Evolutionary conservation across 768 basidiomycete species (phyloP).

Genomic region (Mycena polygramma): DNA sequence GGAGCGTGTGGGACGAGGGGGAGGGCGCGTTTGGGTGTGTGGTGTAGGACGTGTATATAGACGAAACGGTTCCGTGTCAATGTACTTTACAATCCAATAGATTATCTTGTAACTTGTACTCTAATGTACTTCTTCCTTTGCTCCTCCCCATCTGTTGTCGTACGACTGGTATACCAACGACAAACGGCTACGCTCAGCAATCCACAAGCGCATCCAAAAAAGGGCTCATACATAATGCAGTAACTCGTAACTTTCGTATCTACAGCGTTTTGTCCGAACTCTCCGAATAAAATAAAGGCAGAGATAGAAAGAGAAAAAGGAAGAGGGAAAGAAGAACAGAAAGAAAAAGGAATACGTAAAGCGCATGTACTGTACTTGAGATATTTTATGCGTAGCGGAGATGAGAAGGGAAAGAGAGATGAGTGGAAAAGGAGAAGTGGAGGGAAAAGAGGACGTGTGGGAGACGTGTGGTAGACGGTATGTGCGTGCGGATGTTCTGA

Average conservation of each 20-base stretch:
- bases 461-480: too few species aligned
- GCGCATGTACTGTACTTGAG: background rate
- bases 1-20: constrained; percentile 24
- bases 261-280: too few species aligned
- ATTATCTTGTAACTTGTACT: background rate
- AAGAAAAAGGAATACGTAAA: background rate
- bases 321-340: background rate
- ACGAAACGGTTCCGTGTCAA: background rate
- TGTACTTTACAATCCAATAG: background rate
- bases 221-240: too few species aligned
- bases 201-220: too few species aligned
- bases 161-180: too few species aligned
- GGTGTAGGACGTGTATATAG: background rate
- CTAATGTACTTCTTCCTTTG: too few species aligned
- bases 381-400: background rate
- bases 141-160: too few species aligned
- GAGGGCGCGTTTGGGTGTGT: background rate
- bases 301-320: background rate
- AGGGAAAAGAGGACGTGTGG: too few species aligned
- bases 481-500: too few species aligned
- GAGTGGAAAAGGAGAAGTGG: too few species aligned
- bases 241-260: too few species aligned
- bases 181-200: too few species aligned
- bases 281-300: background rate
- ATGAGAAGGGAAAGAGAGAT: background rate